Conservation (phyloP, 257 asterid genomes). For the Plantago major region DNA sequence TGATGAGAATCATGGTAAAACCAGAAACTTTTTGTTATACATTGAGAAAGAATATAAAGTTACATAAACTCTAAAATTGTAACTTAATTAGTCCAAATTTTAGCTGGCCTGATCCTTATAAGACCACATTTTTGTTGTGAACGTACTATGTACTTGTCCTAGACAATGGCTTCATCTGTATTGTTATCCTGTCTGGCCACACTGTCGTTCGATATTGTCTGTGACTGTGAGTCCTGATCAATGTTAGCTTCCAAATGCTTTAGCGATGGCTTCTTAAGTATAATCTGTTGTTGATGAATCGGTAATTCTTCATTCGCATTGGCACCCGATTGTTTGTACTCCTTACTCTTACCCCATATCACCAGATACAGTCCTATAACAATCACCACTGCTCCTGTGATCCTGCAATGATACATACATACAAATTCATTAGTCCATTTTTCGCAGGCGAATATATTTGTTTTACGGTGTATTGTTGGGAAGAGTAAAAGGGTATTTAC, state of each 20-base stretch:
- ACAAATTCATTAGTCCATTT: neutral
- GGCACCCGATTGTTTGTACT: conserved; percentile 3
- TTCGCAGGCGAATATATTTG: neutral
- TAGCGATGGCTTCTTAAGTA: neutral
- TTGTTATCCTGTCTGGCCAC: neutral
- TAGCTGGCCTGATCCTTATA: too few species aligned
- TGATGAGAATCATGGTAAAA: too few species aligned
- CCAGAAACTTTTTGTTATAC: too few species aligned
- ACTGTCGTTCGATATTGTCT: neutral
- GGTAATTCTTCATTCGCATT: neutral
- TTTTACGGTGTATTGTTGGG: neutral
- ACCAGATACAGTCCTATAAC: conserved; percentile 50
- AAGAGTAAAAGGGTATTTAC: conserved; percentile 21
- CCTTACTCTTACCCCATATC: conserved; percentile 52
- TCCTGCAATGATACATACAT: conserved; percentile 28
- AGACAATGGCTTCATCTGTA: neutral
- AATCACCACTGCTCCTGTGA: conserved; percentile 43
- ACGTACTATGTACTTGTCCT: neutral
- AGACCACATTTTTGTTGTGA: neutral
- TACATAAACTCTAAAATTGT: too few species aligned
- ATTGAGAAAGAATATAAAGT: too few species aligned
- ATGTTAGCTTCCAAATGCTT: conserved; percentile 3
- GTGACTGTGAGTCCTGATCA: too few species aligned
- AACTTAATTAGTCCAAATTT: too few species aligned
- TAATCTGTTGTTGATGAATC: neutral